phyloP scores from a whole-genome alignment of 768 basidiomycete species.

The Psilocybe azurescens region DNA sequence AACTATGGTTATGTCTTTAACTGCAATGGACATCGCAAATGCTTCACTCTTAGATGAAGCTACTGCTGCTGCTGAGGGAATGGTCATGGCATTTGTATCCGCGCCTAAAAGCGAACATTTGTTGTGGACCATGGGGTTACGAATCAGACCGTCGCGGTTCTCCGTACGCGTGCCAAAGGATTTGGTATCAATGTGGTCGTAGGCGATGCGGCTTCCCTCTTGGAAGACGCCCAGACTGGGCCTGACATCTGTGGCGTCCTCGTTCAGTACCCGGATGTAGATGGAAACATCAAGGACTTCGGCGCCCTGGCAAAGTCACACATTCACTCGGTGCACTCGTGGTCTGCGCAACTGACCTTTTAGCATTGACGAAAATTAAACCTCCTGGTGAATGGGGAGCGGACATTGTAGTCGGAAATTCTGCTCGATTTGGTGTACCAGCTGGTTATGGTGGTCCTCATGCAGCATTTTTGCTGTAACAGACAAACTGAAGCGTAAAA shows the following conservation, averaged over 20 bases:
- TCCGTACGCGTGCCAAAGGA: conserved; percentile 89
- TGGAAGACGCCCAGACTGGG: conserved; percentile 58
- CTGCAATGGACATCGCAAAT: conserved; percentile 94
- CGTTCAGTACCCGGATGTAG: conserved; percentile 92
- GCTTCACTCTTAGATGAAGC: conserved; percentile 95
- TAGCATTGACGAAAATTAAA: conserved; percentile 90
- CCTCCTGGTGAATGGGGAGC: conserved; percentile 99
- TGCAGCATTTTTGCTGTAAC: conserved; percentile 94
- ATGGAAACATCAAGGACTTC: conserved; percentile 84
- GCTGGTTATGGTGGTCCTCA: conserved; percentile 98
- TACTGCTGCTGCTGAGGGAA: conserved; percentile 93
- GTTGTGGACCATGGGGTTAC: conserved; percentile 83
- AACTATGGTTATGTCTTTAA: conserved; percentile 94
- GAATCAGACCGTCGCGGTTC: conserved; percentile 90
- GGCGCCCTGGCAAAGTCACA: conserved; percentile 61
- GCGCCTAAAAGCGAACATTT: conserved; percentile 77
- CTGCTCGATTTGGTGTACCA: conserved; percentile 96
- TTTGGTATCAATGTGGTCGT: conserved; percentile 87
- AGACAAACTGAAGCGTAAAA: conserved; percentile 92
- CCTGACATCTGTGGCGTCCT: conserved; percentile 84
- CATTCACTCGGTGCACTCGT: conserved; percentile 84
- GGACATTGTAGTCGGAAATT: conserved; percentile 94
- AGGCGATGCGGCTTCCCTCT: conserved; percentile 56
- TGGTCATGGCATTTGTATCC: conserved; percentile 90
- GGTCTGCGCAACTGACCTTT: conserved; percentile 87